Conservation (phyloP, 306 rosid species). For the Fagus sylvatica region DNA sequence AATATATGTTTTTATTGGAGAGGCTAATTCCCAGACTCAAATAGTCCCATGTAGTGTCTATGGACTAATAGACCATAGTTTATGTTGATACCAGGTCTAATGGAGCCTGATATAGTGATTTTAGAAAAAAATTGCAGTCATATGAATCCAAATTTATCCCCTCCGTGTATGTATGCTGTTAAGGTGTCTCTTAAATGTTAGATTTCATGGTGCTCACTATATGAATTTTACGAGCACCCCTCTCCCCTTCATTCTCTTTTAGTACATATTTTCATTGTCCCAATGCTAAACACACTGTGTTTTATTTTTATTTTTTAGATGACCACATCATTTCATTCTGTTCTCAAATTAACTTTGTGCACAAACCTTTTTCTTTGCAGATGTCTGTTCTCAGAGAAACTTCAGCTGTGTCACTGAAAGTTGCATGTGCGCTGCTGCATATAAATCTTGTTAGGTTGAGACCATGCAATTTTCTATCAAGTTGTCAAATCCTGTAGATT, state of each 20-base stretch:
- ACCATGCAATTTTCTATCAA: neutral
- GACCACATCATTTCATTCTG: too few species aligned
- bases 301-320: too few species aligned
- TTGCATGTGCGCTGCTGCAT: constrained; percentile 11
- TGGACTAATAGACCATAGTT: neutral
- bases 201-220: neutral
- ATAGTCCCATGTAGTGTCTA: neutral
- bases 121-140: neutral
- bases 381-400: too few species aligned
- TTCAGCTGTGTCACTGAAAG: neutral
- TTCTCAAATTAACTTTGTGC: too few species aligned
- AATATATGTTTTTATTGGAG: too few species aligned
- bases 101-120: neutral
- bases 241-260: neutral
- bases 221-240: neutral
- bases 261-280: too few species aligned
- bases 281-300: too few species aligned
- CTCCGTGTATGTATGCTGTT: neutral
- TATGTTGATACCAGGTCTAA: neutral
- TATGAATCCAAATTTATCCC: too few species aligned
- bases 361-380: too few species aligned
- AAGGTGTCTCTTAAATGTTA: neutral
- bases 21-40: too few species aligned
- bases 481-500: neutral
- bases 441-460: neutral